phyloP scores from a whole-genome alignment of 2,329 filamentous ascomycete species.

The Neoscytalidium dimidiatum region DNA sequence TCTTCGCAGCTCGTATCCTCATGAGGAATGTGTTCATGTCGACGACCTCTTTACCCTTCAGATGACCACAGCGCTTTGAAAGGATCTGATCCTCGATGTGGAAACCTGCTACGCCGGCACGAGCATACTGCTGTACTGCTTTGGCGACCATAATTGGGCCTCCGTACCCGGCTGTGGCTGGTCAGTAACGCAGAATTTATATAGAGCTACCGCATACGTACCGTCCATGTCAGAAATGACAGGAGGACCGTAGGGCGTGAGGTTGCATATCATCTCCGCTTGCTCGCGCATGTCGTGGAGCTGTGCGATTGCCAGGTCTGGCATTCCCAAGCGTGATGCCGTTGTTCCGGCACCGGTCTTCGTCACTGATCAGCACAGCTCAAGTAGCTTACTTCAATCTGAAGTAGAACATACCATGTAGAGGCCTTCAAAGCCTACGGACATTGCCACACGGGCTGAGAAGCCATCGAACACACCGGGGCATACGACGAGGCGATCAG shows the following conservation, averaged over 20 bases:
- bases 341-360: constrained; percentile 65
- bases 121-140: constrained; percentile 55
- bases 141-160: constrained; percentile 32
- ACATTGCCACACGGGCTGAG: constrained; percentile 63
- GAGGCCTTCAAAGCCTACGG: constrained; percentile 62
- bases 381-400: neutral
- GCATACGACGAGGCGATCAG: neutral
- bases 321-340: constrained; percentile 62
- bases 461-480: constrained; percentile 31
- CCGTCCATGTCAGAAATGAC: constrained; percentile 63
- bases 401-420: constrained; percentile 60
- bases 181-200: neutral
- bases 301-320: constrained; percentile 64
- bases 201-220: neutral
- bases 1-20: constrained; percentile 58
- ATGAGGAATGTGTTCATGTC: constrained; percentile 49
- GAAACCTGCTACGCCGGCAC: constrained; percentile 58
- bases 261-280: constrained; percentile 63
- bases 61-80: constrained; percentile 67
- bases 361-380: neutral
- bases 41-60: constrained; percentile 63
- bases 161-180: neutral
- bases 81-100: constrained; percentile 66
- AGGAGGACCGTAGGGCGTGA: constrained; percentile 55
- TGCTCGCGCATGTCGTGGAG: constrained; percentile 64